Evolutionary conservation across 1,139 yeast species (phyloP).

Genomic region (Pichia sp.): DNA sequence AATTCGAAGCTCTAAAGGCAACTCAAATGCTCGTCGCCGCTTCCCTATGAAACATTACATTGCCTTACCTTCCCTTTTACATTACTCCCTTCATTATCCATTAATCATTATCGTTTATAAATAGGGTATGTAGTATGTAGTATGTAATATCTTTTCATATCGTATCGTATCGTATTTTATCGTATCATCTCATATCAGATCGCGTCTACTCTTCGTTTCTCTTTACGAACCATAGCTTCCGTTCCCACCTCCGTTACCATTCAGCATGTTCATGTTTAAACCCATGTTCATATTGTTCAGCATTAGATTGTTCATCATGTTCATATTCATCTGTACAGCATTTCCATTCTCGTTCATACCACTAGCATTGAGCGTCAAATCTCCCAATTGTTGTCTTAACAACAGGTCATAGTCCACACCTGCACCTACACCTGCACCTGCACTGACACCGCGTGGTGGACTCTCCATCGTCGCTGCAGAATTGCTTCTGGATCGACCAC

Average conservation of each 20-base stretch:
- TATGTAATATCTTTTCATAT: background rate
- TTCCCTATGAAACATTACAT: slow-evolving; percentile 29
- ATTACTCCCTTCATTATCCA: too few species aligned
- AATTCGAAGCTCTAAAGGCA: slow-evolving; percentile 91
- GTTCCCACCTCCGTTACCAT: background rate
- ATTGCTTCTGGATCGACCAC: slow-evolving; percentile 12
- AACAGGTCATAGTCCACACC: slow-evolving; percentile 21
- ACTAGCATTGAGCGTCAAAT: slow-evolving; percentile 16
- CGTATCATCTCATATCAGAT: too few species aligned
- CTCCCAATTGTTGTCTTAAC: slow-evolving; percentile 22
- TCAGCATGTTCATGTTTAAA: slow-evolving; percentile 1
- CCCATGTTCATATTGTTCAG: too few species aligned
- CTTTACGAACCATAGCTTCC: slow-evolving; percentile 1
- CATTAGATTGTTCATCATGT: too few species aligned
- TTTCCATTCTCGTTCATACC: background rate
- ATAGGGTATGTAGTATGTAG: too few species aligned
- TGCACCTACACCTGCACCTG: too few species aligned
- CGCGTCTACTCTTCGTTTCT: too few species aligned
- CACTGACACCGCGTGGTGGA: too few species aligned
- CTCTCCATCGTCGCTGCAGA: too few species aligned
- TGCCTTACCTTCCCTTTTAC: too few species aligned
- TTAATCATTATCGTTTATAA: too few species aligned
- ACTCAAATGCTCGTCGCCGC: slow-evolving; percentile 90
- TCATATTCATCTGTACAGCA: background rate
- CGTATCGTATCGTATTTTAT: too few species aligned